Evolutionary conservation across 192 early-diverging fungal species (phyloP).

Genomic region (Backusella australiensis): DNA sequence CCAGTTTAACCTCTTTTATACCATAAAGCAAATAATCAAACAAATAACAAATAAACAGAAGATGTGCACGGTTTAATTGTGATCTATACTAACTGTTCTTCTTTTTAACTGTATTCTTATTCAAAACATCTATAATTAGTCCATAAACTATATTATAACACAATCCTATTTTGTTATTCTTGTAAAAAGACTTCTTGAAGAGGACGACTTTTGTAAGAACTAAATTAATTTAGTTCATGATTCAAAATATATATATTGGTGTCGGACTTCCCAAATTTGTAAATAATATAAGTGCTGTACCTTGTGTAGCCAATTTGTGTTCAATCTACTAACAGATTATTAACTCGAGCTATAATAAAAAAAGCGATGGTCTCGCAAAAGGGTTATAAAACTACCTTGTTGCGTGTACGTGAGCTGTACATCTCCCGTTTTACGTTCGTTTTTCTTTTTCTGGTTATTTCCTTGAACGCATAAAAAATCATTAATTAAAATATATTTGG

Average conservation of each 20-base stretch:
- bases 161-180: not conserved
- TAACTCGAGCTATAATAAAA: not conserved
- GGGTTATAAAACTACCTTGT: not conserved
- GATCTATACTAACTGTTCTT: not conserved
- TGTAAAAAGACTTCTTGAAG: not conserved
- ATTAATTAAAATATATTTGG: not conserved
- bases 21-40: not conserved
- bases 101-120: not conserved
- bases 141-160: not conserved
- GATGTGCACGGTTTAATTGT: not conserved
- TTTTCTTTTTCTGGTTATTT: not conserved
- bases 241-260: not conserved
- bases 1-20: not conserved
- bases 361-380: not conserved
- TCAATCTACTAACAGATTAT: not conserved
- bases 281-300: not conserved
- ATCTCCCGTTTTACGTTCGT: not conserved
- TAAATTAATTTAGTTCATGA: not conserved
- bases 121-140: not conserved
- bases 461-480: not conserved
- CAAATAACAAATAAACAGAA: not conserved
- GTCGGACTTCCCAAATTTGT: not conserved
- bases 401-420: not conserved
- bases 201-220: not conserved
- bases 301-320: not conserved